These are phyloP conservation scores for Vaccinium corymbosum DNA, from an alignment of 148 eudicot species.

Conservation along the genomic window DNA sequence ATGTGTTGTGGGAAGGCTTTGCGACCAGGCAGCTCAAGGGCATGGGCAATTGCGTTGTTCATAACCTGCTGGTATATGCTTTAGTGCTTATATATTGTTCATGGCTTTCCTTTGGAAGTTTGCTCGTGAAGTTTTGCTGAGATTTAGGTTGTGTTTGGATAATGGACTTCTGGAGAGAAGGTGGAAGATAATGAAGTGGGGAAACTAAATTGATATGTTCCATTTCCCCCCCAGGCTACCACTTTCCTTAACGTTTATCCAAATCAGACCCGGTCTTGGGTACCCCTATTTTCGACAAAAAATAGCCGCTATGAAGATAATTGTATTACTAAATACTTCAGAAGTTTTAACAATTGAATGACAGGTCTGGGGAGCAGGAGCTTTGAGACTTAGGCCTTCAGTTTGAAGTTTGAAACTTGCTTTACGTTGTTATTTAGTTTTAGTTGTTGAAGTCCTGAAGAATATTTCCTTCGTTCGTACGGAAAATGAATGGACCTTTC, in stretches of 20 bases:
- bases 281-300: not conserved
- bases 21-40: conserved; percentile 66
- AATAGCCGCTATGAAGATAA: not conserved
- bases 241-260: not conserved
- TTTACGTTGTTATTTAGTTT: not conserved
- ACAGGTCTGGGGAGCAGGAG: not conserved
- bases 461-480: not conserved
- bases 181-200: not conserved
- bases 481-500: not conserved
- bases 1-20: conserved; percentile 86
- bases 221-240: not conserved
- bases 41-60: conserved; percentile 67
- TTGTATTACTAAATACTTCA: not conserved
- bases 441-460: not conserved
- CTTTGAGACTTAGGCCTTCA: not conserved
- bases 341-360: not conserved
- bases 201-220: not conserved
- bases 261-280: not conserved
- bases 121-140: not conserved
- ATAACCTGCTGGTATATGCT: conserved; percentile 68
- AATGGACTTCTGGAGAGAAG: not conserved
- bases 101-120: not conserved
- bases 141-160: not conserved
- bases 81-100: conserved; percentile 24
- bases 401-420: not conserved